Conservation (phyloP, 2,329 filamentous ascomycete species). For the Raffaelea deltoideospora region DNA sequence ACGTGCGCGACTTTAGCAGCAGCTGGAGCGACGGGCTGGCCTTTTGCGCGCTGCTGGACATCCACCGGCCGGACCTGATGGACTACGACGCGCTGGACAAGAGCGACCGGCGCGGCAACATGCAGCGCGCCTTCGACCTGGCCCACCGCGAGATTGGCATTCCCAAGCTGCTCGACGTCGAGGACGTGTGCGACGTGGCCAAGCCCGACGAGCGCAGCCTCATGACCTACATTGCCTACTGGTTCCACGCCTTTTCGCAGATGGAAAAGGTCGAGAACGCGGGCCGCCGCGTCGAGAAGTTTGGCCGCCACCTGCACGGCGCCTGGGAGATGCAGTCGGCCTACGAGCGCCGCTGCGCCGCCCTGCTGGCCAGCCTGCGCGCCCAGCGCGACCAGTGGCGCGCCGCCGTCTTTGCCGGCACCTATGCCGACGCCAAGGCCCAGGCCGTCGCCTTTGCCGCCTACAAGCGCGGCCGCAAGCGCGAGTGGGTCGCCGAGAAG, state of each 20-base stretch:
- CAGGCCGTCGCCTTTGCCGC: constrained; percentile 67
- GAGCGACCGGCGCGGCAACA: constrained; percentile 85
- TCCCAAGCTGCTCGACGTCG: constrained; percentile 85
- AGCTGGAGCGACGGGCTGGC: constrained; percentile 98
- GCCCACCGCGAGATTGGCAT: constrained; percentile 94
- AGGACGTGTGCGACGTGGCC: constrained; percentile 92
- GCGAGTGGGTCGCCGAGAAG: constrained; percentile 95
- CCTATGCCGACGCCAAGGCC: constrained; percentile 80
- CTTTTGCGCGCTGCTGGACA: constrained; percentile 91
- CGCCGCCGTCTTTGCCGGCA: constrained; percentile 71
- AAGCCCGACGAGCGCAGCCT: constrained; percentile 92
- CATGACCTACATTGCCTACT: constrained; percentile 99
- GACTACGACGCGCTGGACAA: constrained; percentile 94
- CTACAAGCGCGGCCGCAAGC: constrained; percentile 87
- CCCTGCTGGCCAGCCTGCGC: constrained; percentile 59
- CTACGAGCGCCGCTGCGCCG: constrained; percentile 82
- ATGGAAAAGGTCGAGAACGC: constrained; percentile 99
- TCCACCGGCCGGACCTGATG: constrained; percentile 91
- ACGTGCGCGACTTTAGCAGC: constrained; percentile 83
- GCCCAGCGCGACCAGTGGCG: constrained; percentile 65
- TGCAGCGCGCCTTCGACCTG: constrained; percentile 95
- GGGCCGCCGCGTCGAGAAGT: constrained; percentile 90
- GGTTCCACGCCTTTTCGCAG: constrained; percentile 99
- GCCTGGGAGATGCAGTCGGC: constrained; percentile 99
- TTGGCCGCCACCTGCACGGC: constrained; percentile 96